Evolutionary conservation across 2,329 filamentous ascomycete species (phyloP), one percentile per base, ranked within the genome.

Genomic region (Pestalotiopsis sp.): DNA sequence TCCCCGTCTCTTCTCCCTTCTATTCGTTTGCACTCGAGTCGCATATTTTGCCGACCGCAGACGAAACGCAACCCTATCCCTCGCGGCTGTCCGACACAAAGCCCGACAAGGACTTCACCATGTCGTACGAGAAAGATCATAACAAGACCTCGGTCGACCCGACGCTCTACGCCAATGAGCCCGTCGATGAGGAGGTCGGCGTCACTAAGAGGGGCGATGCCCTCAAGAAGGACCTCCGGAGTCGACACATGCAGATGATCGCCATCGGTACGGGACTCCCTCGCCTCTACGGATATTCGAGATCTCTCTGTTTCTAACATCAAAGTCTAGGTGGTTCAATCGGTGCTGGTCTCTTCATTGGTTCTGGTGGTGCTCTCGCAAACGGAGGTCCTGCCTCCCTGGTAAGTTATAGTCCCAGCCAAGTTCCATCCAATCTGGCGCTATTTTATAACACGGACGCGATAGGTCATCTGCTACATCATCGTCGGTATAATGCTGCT

Each of bases 281-380:
- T 23, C 23, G 27, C 6, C 58, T 45, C 17, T 27, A 9, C 45
- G 1, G 36, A 39, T 6, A 25, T 17, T 27, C 17, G 23, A 12
- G 4, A 14, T 25, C n/a, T 27, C 7, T 14, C 25, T 13, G 20
- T 52, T 11, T 45, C 67, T 66, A 65, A 70, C 39, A 62, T 17
- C 17, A 38, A 20, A 20, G 17, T 36, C 9, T 49, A 82, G 81
- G 81, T 66, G 82, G 82, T 74, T 80, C 82, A 14, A 83, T 84
- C 62, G 82, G 82, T 69, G 82, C 82, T 71, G 91, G 92, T 82
- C 84, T 93, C 11, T 93, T 93, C 77, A 90, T 94, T 69, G 88
- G 90, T 62, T 91, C 90, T 2, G 91, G 90, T 63, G 78, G 78
- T 58, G 89, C 90, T 45, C 80, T 92, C 66, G 81, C 84, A 27